A percentile compares a stretch with the other conserved stretches of the same genome.
Conservation (phyloP, 495 filamentous ascomycete species). For the Penicillium parvum region DNA sequence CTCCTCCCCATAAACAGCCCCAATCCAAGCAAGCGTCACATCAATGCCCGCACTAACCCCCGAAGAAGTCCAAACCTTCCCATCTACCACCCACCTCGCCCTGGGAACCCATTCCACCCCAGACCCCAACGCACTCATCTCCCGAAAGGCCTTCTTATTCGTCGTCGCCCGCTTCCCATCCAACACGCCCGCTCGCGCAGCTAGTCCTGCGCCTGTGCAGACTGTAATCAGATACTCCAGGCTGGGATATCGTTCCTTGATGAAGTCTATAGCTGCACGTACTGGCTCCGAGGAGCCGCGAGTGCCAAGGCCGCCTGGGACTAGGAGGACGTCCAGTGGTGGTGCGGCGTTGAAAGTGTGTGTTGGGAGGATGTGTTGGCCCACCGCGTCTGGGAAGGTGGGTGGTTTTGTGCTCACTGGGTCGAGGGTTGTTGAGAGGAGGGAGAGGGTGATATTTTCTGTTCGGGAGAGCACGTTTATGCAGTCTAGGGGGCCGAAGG, state of each 20-base stretch:
- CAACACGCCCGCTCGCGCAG: constrained; percentile 53
- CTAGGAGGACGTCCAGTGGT: constrained; percentile 56
- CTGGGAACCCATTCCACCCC: constrained; percentile 54
- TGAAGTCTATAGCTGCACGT: constrained; percentile 37
- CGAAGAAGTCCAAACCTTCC: constrained; percentile 63
- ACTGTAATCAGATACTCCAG: constrained; percentile 58
- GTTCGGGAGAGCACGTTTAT: constrained; percentile 51
- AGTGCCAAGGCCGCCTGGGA: constrained; percentile 60
- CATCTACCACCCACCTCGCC: constrained; percentile 63
- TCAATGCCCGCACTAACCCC: constrained; percentile 66
- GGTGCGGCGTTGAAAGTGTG: constrained; percentile 49
- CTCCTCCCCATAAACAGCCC: constrained; percentile 13
- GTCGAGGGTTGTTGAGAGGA: constrained; percentile 51
- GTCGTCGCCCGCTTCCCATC: constrained; percentile 56
- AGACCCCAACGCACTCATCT: constrained; percentile 32
- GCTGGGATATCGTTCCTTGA: constrained; percentile 36
- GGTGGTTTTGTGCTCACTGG: constrained; percentile 43
- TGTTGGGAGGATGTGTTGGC: constrained; percentile 53
- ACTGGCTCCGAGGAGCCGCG: constrained; percentile 24
- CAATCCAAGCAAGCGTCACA: constrained; percentile 37
- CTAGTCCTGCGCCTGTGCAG: constrained; percentile 54
- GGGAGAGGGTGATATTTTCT: constrained; percentile 34
- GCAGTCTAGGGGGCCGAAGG: constrained; percentile 58
- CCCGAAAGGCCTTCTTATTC: constrained; percentile 25
- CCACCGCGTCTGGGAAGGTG: constrained; percentile 16